Percentiles rank a stretch among this genome's conserved stretches.
phyloP scores from a whole-genome alignment of 352 stramenopile genomes.

The Pseudoperonospora humuli region DNA sequence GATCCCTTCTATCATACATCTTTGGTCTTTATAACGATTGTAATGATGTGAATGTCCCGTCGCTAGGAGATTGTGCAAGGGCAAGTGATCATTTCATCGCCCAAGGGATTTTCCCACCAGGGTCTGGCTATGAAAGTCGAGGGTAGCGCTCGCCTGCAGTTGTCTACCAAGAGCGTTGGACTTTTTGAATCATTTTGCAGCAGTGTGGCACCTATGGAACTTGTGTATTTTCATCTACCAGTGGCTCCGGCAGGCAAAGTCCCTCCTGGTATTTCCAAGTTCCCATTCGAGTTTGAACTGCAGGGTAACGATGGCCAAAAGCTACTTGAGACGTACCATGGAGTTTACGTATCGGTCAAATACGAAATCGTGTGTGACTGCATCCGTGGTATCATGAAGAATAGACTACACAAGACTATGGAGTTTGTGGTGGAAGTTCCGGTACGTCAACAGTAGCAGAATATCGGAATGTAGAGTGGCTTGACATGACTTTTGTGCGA shows the following conservation, averaged over 20 bases:
- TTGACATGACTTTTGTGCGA: neutral
- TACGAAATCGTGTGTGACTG: constrained; percentile 86
- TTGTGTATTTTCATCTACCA: constrained; percentile 81
- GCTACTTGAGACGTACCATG: constrained; percentile 90
- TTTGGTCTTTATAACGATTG: too few species aligned
- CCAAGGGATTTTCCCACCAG: constrained; percentile 77
- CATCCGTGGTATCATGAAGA: constrained; percentile 84
- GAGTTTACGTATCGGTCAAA: constrained; percentile 87
- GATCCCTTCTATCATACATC: neutral
- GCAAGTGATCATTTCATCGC: constrained; percentile 78
- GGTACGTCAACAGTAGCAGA: constrained; percentile 15
- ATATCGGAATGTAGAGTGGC: neutral
- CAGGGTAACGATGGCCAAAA: constrained; percentile 48
- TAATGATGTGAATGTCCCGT: too few species aligned
- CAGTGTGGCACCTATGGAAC: constrained; percentile 56
- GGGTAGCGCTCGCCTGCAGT: constrained; percentile 66
- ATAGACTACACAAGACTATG: constrained; percentile 70
- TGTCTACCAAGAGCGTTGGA: constrained; percentile 71
- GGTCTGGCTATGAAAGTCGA: constrained; percentile 81
- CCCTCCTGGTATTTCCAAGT: constrained; percentile 71
- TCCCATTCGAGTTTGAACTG: constrained; percentile 87
- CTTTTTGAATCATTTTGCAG: constrained; percentile 85
- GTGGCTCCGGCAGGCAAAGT: constrained; percentile 63
- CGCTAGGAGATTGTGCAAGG: constrained; percentile 73
- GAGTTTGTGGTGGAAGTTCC: constrained; percentile 91